Percentiles rank a stretch among this genome's conserved stretches.
Conservation (phyloP, 192 early-diverging fungal species). For the Backusella psychrophila region DNA sequence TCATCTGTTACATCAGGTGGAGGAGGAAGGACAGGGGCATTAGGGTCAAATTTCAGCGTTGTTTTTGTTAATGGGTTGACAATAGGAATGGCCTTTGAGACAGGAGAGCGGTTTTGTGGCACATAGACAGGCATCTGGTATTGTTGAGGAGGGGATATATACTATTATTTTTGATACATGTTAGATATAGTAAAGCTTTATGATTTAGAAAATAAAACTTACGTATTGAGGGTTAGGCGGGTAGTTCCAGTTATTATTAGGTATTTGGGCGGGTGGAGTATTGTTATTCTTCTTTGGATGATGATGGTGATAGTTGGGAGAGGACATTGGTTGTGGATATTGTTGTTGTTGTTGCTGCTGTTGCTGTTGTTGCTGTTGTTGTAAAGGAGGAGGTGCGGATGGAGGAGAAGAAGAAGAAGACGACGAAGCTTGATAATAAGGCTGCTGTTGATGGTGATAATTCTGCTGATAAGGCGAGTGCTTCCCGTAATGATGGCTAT, state of each 20-base stretch:
- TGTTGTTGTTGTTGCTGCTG: slow-evolving; percentile 34
- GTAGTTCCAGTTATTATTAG: background rate
- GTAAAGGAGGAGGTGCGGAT: background rate
- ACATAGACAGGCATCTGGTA: background rate
- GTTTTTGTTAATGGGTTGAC: slow-evolving; percentile 71
- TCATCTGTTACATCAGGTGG: background rate
- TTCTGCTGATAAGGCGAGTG: background rate
- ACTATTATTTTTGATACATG: background rate
- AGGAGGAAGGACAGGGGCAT: slow-evolving; percentile 1
- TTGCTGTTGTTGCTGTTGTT: slow-evolving; percentile 29
- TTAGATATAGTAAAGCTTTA: no score
- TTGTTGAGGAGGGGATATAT: background rate
- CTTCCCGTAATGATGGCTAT: background rate
- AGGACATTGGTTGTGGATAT: background rate
- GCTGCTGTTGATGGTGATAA: background rate
- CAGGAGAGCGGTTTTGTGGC: slow-evolving; percentile 13
- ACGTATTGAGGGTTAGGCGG: background rate
- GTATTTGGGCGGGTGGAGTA: slow-evolving; percentile 13
- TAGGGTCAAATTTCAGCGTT: slow-evolving; percentile 26
- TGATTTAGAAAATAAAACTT: background rate
- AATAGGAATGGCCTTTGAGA: slow-evolving; percentile 62
- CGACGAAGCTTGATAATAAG: background rate
- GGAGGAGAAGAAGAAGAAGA: background rate
- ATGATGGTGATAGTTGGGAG: slow-evolving; percentile 14
- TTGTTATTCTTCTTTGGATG: slow-evolving; percentile 22